Conservation (phyloP, 2,329 filamentous ascomycete species). For the Fusarium penzigii region DNA sequence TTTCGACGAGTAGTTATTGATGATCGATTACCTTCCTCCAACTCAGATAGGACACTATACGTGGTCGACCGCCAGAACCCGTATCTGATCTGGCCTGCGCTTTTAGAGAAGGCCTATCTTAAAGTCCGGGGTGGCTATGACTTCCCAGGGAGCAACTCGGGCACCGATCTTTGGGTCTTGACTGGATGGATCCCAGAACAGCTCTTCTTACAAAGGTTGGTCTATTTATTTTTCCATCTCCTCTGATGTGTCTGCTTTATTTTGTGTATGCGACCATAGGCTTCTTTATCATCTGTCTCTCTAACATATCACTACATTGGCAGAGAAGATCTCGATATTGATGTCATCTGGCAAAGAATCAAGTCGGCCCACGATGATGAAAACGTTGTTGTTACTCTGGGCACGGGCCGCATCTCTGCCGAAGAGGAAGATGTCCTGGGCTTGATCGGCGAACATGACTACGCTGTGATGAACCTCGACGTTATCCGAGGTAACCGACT, state of each 20-base stretch:
- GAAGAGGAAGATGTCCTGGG: constrained; percentile 80
- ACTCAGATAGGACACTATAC: constrained; percentile 73
- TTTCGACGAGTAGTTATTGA: constrained; percentile 86
- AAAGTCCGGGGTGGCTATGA: constrained; percentile 96
- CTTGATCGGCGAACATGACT: constrained; percentile 88
- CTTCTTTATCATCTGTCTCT: background rate
- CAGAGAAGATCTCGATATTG: constrained; percentile 75
- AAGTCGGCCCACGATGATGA: constrained; percentile 72
- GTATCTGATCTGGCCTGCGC: constrained; percentile 82
- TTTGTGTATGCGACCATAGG: too few relatives aligned
- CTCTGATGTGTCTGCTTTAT: background rate
- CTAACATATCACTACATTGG: constrained; percentile 8
- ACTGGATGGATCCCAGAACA: constrained; percentile 98
- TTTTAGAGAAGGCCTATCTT: constrained; percentile 94
- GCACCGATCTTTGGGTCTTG: constrained; percentile 88
- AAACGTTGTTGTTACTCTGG: constrained; percentile 85
- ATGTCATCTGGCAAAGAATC: constrained; percentile 77
- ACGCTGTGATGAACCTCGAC: constrained; percentile 83
- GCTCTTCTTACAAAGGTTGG: constrained; percentile 77
- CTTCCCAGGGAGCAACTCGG: constrained; percentile 96
- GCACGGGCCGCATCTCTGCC: constrained; percentile 78
- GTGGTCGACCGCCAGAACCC: constrained; percentile 85
- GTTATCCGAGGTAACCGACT: constrained; percentile 59
- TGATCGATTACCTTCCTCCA: constrained; percentile 80
- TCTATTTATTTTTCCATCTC: background rate